Percentiles rank a stretch among this genome's conserved stretches.
Conservation (phyloP, 495 filamentous ascomycete species). For the Penicillium pancosmium region DNA sequence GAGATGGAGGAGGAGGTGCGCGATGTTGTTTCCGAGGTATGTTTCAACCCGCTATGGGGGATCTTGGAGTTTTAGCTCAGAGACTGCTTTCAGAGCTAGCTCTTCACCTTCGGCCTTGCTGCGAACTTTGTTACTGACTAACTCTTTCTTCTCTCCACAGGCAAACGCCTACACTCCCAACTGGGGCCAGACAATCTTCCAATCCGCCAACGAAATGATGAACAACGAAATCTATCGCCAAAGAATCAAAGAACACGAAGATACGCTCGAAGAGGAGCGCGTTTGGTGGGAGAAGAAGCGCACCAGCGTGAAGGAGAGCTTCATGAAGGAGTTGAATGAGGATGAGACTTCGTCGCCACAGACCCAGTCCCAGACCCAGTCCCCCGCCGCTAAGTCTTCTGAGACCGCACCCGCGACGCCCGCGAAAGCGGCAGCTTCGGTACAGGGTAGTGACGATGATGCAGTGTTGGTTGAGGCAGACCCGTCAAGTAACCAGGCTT, state of each 20-base stretch:
- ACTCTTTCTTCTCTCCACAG: conserved; percentile 36
- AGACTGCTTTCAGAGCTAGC: no score
- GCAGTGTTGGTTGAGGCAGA: conserved; percentile 79
- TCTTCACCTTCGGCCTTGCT: no score
- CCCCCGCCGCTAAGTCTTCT: conserved; percentile 31
- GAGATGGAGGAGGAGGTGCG: conserved; percentile 95
- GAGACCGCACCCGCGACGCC: conserved; percentile 19
- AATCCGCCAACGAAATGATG: conserved; percentile 85
- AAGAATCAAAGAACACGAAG: conserved; percentile 65
- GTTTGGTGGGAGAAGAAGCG: conserved; percentile 91
- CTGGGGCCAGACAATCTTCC: conserved; percentile 96
- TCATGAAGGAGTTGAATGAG: conserved; percentile 82
- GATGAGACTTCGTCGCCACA: conserved; percentile 14
- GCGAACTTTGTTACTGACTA: background rate
- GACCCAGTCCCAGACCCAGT: conserved; percentile 15
- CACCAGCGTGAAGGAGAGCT: conserved; percentile 69
- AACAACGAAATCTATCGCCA: conserved; percentile 66
- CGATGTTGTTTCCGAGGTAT: conserved; percentile 91
- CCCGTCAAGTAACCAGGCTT: conserved; percentile 47
- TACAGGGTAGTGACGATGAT: conserved; percentile 74
- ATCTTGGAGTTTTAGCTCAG: no score
- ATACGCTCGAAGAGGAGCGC: conserved; percentile 69
- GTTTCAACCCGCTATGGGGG: conserved; percentile 6
- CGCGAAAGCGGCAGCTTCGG: conserved; percentile 22
- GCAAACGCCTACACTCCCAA: conserved; percentile 83